These are phyloP conservation scores for Aspergillus sp. DNA, from an alignment of 2,329 filamentous ascomycete species.

Conservation along the genomic window DNA sequence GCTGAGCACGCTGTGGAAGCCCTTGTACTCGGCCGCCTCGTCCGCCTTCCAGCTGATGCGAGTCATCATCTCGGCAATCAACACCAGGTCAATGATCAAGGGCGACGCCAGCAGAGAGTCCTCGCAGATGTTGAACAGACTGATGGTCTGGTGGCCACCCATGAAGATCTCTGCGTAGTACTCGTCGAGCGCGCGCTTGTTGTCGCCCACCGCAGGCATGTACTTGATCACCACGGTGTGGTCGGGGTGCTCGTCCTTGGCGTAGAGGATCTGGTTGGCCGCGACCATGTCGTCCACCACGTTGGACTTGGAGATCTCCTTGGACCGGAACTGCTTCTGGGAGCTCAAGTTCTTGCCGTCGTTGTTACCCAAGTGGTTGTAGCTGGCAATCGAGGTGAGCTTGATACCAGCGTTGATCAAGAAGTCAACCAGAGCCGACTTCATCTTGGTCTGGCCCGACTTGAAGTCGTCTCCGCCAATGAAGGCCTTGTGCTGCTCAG, in stretches of 20 bases:
- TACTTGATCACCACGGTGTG: slow-evolving; percentile 99
- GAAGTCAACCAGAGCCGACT: slow-evolving; percentile 97
- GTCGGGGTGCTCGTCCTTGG: slow-evolving; percentile 89
- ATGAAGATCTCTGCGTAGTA: slow-evolving; percentile 99
- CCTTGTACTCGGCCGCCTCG: slow-evolving; percentile 72
- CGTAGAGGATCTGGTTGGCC: slow-evolving; percentile 88
- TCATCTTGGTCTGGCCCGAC: slow-evolving; percentile 99
- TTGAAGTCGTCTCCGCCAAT: slow-evolving; percentile 99
- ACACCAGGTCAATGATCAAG: slow-evolving; percentile 92
- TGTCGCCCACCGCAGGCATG: slow-evolving; percentile 97
- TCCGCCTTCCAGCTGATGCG: slow-evolving; percentile 86
- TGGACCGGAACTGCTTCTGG: slow-evolving; percentile 97
- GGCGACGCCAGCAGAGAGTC: slow-evolving; percentile 95
- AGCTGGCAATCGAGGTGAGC: slow-evolving; percentile 95
- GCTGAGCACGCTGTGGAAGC: slow-evolving; percentile 95
- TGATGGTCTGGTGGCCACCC: slow-evolving; percentile 97
- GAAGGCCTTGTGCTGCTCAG: slow-evolving; percentile 82
- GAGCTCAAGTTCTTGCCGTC: slow-evolving; percentile 98
- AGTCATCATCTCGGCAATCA: slow-evolving; percentile 97
- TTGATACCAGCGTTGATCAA: slow-evolving; percentile 98
- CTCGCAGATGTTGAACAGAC: slow-evolving; percentile 98
- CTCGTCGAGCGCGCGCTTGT: slow-evolving; percentile 98
- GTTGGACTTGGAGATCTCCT: slow-evolving; percentile 99
- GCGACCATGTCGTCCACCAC: slow-evolving; percentile 99
- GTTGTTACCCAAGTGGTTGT: slow-evolving; percentile 99